Evolutionary conservation across 225 moss, liverwort and hornwort genomes (phyloP).

Genomic region (Polytrichum commune): DNA sequence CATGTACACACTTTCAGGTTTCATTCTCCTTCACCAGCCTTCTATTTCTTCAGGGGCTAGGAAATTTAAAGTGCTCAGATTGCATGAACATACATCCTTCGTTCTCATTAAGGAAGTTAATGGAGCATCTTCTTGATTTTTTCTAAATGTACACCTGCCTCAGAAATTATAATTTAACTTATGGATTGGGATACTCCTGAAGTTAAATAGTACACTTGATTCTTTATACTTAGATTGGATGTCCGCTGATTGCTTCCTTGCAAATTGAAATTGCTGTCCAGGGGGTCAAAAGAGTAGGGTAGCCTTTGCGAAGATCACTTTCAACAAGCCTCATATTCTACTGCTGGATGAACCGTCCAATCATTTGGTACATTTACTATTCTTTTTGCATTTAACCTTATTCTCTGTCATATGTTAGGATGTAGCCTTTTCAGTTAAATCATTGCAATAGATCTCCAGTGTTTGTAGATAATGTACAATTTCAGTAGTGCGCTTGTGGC

Average conservation of each 20-base stretch:
- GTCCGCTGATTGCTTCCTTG: too few species aligned
- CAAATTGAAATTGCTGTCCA: conserved; percentile 22
- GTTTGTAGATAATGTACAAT: not conserved
- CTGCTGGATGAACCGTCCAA: conserved; percentile 97
- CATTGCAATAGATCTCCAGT: too few species aligned
- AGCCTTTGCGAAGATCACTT: conserved; percentile 98
- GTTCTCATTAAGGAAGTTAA: too few species aligned
- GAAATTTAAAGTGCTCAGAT: too few species aligned
- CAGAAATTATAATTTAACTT: too few species aligned
- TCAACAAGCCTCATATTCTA: conserved; percentile 97
- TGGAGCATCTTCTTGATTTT: too few species aligned
- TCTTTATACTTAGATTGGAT: too few species aligned
- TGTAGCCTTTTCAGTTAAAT: not conserved
- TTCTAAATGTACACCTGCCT: too few species aligned
- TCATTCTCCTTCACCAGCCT: not conserved
- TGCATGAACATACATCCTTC: too few species aligned
- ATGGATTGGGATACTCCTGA: too few species aligned
- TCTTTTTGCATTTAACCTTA: not conserved
- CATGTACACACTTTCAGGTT: conserved; percentile 99
- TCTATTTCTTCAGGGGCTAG: not conserved
- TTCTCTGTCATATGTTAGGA: not conserved
- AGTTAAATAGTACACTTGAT: too few species aligned
- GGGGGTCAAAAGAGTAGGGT: conserved; percentile 99
- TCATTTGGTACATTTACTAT: conserved; percentile 62
- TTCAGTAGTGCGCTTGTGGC: not conserved